phyloP scores from a whole-genome alignment of 2,329 filamentous ascomycete species.

The Aurifilum marmelostoma region DNA sequence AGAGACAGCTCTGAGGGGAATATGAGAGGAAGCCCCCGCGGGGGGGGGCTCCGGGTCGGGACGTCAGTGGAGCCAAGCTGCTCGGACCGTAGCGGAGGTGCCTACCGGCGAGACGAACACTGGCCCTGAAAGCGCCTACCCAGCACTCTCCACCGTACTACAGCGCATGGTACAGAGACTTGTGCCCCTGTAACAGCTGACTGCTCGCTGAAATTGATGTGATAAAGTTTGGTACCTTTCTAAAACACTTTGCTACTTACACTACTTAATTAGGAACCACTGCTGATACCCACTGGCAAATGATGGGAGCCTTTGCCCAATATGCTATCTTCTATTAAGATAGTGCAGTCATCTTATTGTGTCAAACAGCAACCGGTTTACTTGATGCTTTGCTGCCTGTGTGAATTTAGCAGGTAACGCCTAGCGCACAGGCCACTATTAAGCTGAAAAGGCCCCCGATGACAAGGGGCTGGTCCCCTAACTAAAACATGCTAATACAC shows the following conservation, averaged over 20 bases:
- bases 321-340: neutral
- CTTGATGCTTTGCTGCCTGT: neutral
- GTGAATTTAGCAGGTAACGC: neutral
- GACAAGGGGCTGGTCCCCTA: neutral
- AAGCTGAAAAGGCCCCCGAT: neutral
- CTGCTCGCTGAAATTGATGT: neutral
- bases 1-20: neutral
- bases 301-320: neutral
- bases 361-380: neutral
- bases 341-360: neutral
- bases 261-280: neutral
- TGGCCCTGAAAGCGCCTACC: neutral
- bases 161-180: neutral
- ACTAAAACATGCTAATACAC: neutral
- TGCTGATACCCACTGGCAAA: neutral
- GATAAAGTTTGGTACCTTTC: too few relatives aligned
- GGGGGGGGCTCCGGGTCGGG: conserved; percentile 18
- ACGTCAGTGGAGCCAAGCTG: conserved; percentile 18
- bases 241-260: neutral
- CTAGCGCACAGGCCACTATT: neutral
- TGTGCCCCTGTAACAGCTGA: neutral
- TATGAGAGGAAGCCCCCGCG: neutral
- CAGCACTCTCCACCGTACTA: too few relatives aligned
- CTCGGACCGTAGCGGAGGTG: neutral
- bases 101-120: neutral